Evolutionary conservation across 1,139 yeast genomes (phyloP).

Genomic region (Geotrichum cucujoidarum): DNA sequence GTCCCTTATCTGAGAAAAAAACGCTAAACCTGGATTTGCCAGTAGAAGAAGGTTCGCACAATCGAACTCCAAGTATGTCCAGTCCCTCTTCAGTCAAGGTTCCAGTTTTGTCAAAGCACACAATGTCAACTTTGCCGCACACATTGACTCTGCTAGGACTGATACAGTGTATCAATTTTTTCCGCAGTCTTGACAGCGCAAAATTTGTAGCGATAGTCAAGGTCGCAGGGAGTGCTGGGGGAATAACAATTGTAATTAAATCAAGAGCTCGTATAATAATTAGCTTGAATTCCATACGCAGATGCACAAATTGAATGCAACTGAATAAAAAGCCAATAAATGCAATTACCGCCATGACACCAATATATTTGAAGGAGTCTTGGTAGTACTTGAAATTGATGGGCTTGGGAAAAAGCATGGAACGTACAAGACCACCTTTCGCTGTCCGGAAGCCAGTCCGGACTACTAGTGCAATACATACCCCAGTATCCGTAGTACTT

Average conservation of each 20-base stretch:
- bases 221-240: constrained; percentile 98
- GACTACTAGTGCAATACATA: constrained; percentile 81
- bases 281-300: constrained; percentile 62
- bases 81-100: constrained; percentile 95
- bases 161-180: constrained; percentile 72
- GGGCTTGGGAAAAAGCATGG: constrained; percentile 95
- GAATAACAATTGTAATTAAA: constrained; percentile 91
- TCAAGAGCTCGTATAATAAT: constrained; percentile 88
- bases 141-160: constrained; percentile 91
- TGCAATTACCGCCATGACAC: constrained; percentile 88
- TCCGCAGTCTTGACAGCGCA: constrained; percentile 71
- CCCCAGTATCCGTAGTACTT: constrained; percentile 36
- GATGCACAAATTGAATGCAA: constrained; percentile 70
- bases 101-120: constrained; percentile 96
- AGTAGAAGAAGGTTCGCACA: constrained; percentile 6
- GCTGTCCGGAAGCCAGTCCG: constrained; percentile 94
- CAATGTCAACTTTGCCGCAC: constrained; percentile 85
- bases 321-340: constrained; percentile 77
- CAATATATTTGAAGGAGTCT: constrained; percentile 93
- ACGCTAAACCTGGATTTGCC: constrained; percentile 46
- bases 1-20: constrained; percentile 36
- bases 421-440: constrained; percentile 88
- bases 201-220: constrained; percentile 93
- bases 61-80: constrained; percentile 83
- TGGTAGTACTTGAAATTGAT: constrained; percentile 87